A percentile compares a stretch with the other conserved stretches of the same genome.
Conservation (phyloP, 192 early-diverging fungal genomes). For the Backusella macrospora region DNA sequence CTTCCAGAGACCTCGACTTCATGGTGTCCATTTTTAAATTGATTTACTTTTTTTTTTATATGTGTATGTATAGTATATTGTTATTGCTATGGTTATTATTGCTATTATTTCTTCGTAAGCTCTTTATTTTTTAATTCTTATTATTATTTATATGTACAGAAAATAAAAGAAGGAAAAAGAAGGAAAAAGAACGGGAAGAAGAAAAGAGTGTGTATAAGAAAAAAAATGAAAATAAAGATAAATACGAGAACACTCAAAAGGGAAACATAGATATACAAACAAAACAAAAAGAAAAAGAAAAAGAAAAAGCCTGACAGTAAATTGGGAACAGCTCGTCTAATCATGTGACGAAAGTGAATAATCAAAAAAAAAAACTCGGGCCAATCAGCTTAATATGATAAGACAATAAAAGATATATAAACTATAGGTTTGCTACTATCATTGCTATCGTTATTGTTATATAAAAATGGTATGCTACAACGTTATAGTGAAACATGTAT, state of each 20-base stretch:
- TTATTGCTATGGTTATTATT: background rate
- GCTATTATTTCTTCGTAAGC: too few species aligned
- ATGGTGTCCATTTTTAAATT: background rate
- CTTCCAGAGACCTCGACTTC: background rate
- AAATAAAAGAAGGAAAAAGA: background rate
- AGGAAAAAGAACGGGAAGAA: background rate
- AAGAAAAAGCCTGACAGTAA: background rate
- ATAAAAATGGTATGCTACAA: too few species aligned
- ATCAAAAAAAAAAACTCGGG: background rate
- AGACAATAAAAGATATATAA: background rate
- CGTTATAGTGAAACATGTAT: too few species aligned
- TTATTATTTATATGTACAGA: background rate
- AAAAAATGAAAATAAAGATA: background rate
- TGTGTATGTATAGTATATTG: background rate
- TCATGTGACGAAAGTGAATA: background rate
- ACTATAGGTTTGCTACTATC: background rate
- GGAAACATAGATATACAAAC: background rate
- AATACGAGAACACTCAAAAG: background rate
- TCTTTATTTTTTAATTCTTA: too few species aligned
- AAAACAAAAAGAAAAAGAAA: background rate
- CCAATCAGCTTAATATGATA: background rate
- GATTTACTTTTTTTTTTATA: background rate
- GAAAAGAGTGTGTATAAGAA: background rate
- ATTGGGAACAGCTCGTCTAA: background rate
- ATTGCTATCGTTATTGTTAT: too few species aligned